These are phyloP conservation scores for Wickerhamomyces alni DNA, from an alignment of 805 yeast genomes.

Conservation along the genomic window DNA sequence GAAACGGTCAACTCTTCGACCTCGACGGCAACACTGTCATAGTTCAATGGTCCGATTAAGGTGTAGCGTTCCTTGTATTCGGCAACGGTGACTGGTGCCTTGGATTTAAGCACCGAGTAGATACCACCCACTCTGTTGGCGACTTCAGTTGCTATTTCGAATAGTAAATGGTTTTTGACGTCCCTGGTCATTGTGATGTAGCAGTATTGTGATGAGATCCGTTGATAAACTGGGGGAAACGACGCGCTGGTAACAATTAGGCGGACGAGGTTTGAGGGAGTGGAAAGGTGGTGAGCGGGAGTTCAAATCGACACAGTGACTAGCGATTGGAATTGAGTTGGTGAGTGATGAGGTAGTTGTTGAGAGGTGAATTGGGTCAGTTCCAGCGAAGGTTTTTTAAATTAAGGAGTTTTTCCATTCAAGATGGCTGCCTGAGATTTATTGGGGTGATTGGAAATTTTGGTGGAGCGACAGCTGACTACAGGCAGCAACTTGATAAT, in stretches of 20 bases:
- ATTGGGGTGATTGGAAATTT: not conserved
- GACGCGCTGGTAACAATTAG: too few species aligned
- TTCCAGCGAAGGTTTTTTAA: too few species aligned
- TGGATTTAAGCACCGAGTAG: slow-evolving; percentile 91
- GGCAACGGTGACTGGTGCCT: slow-evolving; percentile 93
- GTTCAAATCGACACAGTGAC: not conserved
- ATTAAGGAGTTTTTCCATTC: too few species aligned
- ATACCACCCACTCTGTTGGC: slow-evolving; percentile 98
- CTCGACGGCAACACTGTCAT: slow-evolving; percentile 67
- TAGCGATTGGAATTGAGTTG: too few species aligned
- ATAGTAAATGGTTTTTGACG: slow-evolving; percentile 77
- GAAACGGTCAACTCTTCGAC: slow-evolving; percentile 68
- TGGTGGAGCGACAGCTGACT: not conserved
- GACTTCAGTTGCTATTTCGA: slow-evolving; percentile 95
- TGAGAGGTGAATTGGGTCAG: too few species aligned
- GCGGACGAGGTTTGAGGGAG: too few species aligned
- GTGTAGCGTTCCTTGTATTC: slow-evolving; percentile 87
- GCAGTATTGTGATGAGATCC: not conserved
- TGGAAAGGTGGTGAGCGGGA: too few species aligned
- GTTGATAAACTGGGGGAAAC: too few species aligned
- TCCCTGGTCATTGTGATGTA: slow-evolving; percentile 64
- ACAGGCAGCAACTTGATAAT: too few species aligned
- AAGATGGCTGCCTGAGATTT: too few species aligned
- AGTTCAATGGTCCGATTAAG: slow-evolving; percentile 80
- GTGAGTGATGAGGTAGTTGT: too few species aligned